Evolutionary conservation across 495 filamentous ascomycete genomes (phyloP), one percentile per base, ranked within the genome.

Genomic region (Annulohypoxylon maeteangense): DNA sequence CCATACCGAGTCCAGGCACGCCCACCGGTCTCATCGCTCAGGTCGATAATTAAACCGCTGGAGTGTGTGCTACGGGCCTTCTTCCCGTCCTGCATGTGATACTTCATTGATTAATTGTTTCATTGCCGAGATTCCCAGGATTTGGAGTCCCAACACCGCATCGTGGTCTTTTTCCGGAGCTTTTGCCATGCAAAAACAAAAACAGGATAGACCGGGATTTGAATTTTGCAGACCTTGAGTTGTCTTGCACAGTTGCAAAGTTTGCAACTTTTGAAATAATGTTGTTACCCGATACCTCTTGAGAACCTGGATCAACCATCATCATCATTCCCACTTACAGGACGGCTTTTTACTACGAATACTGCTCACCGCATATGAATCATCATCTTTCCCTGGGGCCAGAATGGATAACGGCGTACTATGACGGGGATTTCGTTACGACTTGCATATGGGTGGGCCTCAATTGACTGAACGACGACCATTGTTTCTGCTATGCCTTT

Each of bases 201-300:
- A 29, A 54, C 14, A 64, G 77, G 77, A 82, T 76, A 82, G 69
- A 82, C 78, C 77, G 78, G 76, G 76, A 66, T 68, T 68, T 68
- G 74, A 79, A 72, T 76, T 78, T 76, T 74, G 66, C 69, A 74
- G 74, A 75, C 56, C 73, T 71, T 62, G 22, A 72, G 66, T 31
- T 27, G 69, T 78, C 70, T 65, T 71, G 68, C 75, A 64, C 78
- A 80, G 80, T 75, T 84, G 82, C 82, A 79, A 84, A 84, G 81
- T 82, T 76, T 75, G 78, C 80, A 80, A 67, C 80, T 83, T 77
- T 32, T 70, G 67, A 68, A 74, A 76, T 72, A 76, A 76, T 78
- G 68, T 68, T 68, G 65, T 72, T 67, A 48, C 60, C 59, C 74
- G 65, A 74, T 67, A 36, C 64, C 69, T 60, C 51, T 57, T 57